Base-by-base conservation (phyloP, 192 early-diverging fungal genomes). In the Mortierella alpina region DNA sequence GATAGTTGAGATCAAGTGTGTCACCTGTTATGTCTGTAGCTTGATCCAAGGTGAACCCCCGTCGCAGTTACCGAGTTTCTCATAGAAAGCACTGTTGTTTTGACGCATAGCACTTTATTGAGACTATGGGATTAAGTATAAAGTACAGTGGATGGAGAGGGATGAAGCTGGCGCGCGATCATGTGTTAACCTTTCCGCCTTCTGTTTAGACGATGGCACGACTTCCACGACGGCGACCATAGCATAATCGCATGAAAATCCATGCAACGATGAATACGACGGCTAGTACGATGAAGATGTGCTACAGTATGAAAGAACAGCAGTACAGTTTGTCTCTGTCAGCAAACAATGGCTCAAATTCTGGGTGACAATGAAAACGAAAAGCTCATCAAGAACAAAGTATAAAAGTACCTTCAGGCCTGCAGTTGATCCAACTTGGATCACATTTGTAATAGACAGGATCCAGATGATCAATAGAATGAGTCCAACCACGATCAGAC, bases 381-480 rank as follows among this genome's bases (percentile, higher is more conserved):
- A 3, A 31, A 31, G 3, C 31, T 31, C 31, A 3, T 2, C 31
- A 31, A 31, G 31, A 31, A 31, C 31, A 31, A 31, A 3, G 31
- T 2, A 31, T 3, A 31, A 31, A 31, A 31, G 31, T 31, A 31
- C 31, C 48, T 31, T 55, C n/a, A 55, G 54, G 17, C 54, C 54
- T n/a, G 15, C 54, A 1, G 54, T 55, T 8, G 54, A 55, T 11
- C 64, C 53, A 41, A 66, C 13, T 18, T 42, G 47, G 18, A 66
- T 6, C 13, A 66, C 64, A 18, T 41, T 42, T 14, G 39, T 18
- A 9, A 66, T 7, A 9, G 48, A 14, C 11, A 66, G 40, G 52
- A 66, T 55, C 64, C 64, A 66, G 64, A 66, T 12, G 52, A 66
- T 39, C 48, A 66, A 50, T 4, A 66, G 52, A 13, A 66, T 66